Base-by-base conservation (phyloP, 2,329 filamentous ascomycete genomes). In the Eutypella sp. region DNA sequence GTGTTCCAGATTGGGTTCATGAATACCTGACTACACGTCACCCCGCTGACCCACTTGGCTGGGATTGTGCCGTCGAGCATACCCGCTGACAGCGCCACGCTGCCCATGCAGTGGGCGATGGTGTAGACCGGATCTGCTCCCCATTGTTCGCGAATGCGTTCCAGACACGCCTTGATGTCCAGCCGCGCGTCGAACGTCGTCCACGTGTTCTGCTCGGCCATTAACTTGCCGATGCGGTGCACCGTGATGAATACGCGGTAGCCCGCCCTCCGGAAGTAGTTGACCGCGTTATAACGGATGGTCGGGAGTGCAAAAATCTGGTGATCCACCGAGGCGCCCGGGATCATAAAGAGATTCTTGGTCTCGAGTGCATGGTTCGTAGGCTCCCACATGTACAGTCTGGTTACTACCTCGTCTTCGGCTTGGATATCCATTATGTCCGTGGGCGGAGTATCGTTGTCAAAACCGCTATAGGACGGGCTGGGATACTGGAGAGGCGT, bases 61-160 rank as follows among this genome's bases (percentile, higher is more conserved):
- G 78, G 76, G 42, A 85, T 78, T 1, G 75, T 78, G 31, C 81
- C 80, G 57, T 82, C 79, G 1, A 85, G 70, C 1, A 85, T 67
- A n/a, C 79, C 81, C 4, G 71, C 66, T 0, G 76, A 65, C 44
- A 79, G 71, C 1, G 81, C 77, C 0, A 84, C 78, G 37, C 77
- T 76, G 22, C 81, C 82, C 71, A 82, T 78, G 61, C 81, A 85
- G 62, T 85, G 81, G 1, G 75, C 72, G 29, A 85, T 70, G 3
- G 73, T 72, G 60, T 85, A 84, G 29, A 81, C 63, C 41, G 69
- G 71, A 19, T 60, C 54, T n/a, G 60, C 50, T 23, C 44, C 45
- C 18, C 37, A 67, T 2, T 62, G 44, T 25, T 64, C 46, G 5
- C 78, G 73, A 44, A 84, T 77, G 51, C 68, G 67, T 48, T 78